Evolutionary conservation across 116 monocot genomes (phyloP).

Genomic region (Posidonia oceanica): DNA sequence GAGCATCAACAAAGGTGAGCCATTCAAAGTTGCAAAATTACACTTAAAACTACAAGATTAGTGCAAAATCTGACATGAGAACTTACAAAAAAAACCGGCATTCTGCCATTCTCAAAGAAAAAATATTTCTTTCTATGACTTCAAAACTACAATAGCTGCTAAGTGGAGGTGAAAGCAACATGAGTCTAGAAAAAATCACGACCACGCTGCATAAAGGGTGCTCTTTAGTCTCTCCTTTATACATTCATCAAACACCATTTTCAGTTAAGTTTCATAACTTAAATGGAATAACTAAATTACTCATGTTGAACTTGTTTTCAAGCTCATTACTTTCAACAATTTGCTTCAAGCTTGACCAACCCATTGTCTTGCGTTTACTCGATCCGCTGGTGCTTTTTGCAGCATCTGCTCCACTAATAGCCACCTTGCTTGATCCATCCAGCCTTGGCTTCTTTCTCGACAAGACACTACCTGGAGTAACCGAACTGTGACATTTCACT

Average conservation of each 20-base stretch:
- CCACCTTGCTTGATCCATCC: slow-evolving; percentile 3
- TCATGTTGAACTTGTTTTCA: slow-evolving; percentile 15
- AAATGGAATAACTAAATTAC: slow-evolving; percentile 39
- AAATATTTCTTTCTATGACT: too few relatives aligned
- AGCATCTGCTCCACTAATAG: not conserved
- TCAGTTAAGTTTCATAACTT: not conserved
- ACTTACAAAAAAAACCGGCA: too few relatives aligned
- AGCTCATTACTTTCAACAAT: slow-evolving; percentile 33
- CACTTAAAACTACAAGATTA: too few relatives aligned
- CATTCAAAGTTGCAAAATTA: too few relatives aligned
- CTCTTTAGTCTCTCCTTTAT: too few relatives aligned
- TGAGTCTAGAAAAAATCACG: too few relatives aligned
- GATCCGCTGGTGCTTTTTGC: slow-evolving; percentile 11
- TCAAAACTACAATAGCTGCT: too few relatives aligned
- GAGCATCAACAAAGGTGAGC: too few relatives aligned
- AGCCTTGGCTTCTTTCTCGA: slow-evolving; percentile 21
- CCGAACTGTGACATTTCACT: not conserved
- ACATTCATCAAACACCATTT: not conserved
- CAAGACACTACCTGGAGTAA: slow-evolving; percentile 9
- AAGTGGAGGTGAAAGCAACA: too few relatives aligned
- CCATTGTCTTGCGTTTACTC: slow-evolving; percentile 43
- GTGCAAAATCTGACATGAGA: too few relatives aligned
- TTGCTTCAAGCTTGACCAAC: slow-evolving; percentile 52
- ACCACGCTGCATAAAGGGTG: too few relatives aligned
- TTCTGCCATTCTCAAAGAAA: too few relatives aligned